These are phyloP conservation scores for Cinchona pubescens DNA, from an alignment of 257 asterid genomes.

Conservation along the genomic window DNA sequence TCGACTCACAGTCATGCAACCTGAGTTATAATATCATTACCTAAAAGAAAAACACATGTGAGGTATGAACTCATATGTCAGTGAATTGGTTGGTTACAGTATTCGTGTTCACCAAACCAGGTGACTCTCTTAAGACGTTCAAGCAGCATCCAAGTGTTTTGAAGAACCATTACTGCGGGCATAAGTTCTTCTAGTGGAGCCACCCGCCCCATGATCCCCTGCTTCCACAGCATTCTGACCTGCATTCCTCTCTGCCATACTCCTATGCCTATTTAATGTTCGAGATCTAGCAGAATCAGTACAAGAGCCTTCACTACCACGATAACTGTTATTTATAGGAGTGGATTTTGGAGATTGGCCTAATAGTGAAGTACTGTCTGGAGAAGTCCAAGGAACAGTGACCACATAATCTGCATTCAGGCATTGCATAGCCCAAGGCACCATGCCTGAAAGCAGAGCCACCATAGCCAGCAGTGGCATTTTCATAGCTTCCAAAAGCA, in stretches of 20 bases:
- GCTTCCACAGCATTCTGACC: slow-evolving; percentile 19
- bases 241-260: not conserved
- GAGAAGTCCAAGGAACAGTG: slow-evolving; percentile 4
- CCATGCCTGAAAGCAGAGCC: slow-evolving; percentile 6
- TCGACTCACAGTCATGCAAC: not conserved
- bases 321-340: not conserved
- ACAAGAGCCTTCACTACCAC: slow-evolving; percentile 3
- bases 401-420: slow-evolving; percentile 13
- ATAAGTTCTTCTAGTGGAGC: slow-evolving; percentile 3
- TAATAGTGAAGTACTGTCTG: not conserved
- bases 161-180: slow-evolving; percentile 8
- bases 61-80: not conserved
- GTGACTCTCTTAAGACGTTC: not conserved
- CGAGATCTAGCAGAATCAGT: slow-evolving; percentile 9
- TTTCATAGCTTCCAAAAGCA: slow-evolving; percentile 3
- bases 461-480: not conserved
- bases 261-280: not conserved
- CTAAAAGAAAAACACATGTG: not conserved
- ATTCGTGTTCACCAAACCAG: not conserved
- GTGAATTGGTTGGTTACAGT: not conserved
- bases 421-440: slow-evolving; percentile 2
- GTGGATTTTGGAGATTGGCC: slow-evolving; percentile 8
- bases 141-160: not conserved
- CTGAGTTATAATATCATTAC: not conserved
- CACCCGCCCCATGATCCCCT: slow-evolving; percentile 19